These are phyloP conservation scores for Talaromyces adpressus DNA, from an alignment of 495 filamentous ascomycete species.

Conservation along the genomic window DNA sequence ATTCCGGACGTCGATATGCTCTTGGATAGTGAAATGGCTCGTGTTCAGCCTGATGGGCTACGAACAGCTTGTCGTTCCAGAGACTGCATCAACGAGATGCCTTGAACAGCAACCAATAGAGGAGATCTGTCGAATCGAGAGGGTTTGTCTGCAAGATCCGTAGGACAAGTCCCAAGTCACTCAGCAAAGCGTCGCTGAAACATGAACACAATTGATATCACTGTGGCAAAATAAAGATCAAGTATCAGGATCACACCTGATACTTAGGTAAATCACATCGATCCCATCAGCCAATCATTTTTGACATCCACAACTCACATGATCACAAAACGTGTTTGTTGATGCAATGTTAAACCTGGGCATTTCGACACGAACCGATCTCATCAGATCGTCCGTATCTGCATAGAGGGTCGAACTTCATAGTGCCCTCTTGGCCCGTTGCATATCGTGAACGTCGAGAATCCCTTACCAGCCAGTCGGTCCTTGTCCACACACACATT, in stretches of 20 bases:
- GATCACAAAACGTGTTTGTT: neutral
- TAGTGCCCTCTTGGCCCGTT: neutral
- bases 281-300: neutral
- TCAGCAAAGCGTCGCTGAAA: neutral
- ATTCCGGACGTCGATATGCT: neutral
- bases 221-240: neutral
- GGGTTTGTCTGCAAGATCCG: neutral
- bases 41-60: neutral
- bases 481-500: neutral
- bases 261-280: neutral
- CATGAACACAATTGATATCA: neutral
- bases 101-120: neutral
- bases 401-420: neutral
- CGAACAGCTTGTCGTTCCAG: neutral
- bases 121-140: neutral
- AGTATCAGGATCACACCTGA: neutral
- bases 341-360: neutral
- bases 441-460: too few relatives aligned
- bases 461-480: neutral
- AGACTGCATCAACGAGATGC: neutral
- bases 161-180: neutral
- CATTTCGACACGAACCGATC: neutral
- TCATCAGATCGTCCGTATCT: neutral
- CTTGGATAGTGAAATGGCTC: neutral
- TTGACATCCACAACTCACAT: neutral